Conservation (phyloP, 805 yeast species). For the Lachancea sp. region DNA sequence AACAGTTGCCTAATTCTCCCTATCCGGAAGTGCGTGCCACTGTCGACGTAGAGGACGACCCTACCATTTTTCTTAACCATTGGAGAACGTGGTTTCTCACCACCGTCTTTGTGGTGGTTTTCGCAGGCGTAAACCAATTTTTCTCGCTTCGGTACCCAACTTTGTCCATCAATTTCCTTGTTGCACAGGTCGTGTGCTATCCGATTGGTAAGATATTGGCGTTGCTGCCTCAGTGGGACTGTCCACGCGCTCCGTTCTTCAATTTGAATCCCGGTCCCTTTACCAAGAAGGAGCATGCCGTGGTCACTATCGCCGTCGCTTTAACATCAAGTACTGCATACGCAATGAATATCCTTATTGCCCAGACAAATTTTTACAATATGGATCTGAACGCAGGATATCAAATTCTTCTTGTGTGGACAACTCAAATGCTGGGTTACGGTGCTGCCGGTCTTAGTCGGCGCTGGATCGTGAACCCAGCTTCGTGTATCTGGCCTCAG, state of each 20-base stretch:
- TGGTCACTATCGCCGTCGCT: constrained; percentile 44
- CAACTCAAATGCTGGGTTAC: constrained; percentile 60
- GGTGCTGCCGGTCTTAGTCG: constrained; percentile 59
- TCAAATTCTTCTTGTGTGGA: constrained; percentile 44
- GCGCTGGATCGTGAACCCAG: constrained; percentile 52
- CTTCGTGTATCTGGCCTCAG: constrained; percentile 59
- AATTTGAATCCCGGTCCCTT: constrained; percentile 47
- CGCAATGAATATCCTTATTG: constrained; percentile 50
- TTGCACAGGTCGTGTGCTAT: constrained; percentile 48
- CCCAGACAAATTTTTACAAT: constrained; percentile 41
- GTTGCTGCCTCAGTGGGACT: constrained; percentile 37
- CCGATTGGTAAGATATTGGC: constrained; percentile 45
- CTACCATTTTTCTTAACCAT: constrained; percentile 42
- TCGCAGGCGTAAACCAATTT: constrained; percentile 51
- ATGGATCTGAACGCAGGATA: constrained; percentile 42
- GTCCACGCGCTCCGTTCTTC: constrained; percentile 27
- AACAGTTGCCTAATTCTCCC: constrained; percentile 20
- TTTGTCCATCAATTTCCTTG: constrained; percentile 43
- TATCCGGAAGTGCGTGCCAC: constrained; percentile 56
- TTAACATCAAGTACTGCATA: constrained; percentile 42
- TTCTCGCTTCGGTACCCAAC: constrained; percentile 50
- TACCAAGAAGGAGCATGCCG: constrained; percentile 47
- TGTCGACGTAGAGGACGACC: constrained; percentile 48
- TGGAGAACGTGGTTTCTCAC: constrained; percentile 51
- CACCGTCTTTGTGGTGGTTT: constrained; percentile 44